Conservation (phyloP, 2,329 filamentous ascomycete species). For the Chrysosporium queenslandicum region DNA sequence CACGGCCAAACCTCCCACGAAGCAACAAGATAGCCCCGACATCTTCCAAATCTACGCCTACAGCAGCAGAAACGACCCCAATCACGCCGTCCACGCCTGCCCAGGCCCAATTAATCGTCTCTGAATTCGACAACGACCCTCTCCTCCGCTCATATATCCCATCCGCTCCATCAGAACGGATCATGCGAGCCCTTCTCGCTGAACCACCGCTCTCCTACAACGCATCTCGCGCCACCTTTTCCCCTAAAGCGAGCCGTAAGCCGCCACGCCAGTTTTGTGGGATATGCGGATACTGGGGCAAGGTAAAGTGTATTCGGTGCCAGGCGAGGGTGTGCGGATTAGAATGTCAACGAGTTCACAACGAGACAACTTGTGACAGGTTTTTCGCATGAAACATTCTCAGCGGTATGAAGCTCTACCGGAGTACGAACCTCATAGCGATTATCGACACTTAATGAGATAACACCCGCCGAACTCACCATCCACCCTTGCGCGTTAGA, state of each 20-base stretch:
- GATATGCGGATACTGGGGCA: slow-evolving; percentile 44
- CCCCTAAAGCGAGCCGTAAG: slow-evolving; percentile 18
- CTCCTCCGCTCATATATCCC: slow-evolving; percentile 37
- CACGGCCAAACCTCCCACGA: slow-evolving; percentile 18
- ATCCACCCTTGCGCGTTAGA: no score
- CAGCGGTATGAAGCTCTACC: no score
- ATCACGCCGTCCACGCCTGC: neutral
- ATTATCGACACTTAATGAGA: no score
- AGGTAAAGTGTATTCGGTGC: slow-evolving; percentile 40
- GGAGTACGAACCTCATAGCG: no score
- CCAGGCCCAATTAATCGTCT: slow-evolving; percentile 25
- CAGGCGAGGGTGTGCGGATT: slow-evolving; percentile 39
- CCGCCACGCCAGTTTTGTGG: slow-evolving; percentile 38
- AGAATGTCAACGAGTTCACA: slow-evolving; percentile 40
- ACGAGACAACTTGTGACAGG: slow-evolving; percentile 39
- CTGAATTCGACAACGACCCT: slow-evolving; percentile 34
- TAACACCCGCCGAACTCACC: no score
- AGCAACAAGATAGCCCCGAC: slow-evolving; percentile 18
- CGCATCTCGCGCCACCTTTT: slow-evolving; percentile 34
- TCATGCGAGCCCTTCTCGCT: slow-evolving; percentile 37
- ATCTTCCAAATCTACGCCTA: neutral
- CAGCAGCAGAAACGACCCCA: slow-evolving; percentile 3
- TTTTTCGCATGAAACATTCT: slow-evolving; percentile 24
- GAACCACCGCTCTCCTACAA: slow-evolving; percentile 41
- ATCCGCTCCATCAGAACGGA: slow-evolving; percentile 35